phyloP scores from a whole-genome alignment of 805 yeast genomes.

The Saturnispora zaruensis region DNA sequence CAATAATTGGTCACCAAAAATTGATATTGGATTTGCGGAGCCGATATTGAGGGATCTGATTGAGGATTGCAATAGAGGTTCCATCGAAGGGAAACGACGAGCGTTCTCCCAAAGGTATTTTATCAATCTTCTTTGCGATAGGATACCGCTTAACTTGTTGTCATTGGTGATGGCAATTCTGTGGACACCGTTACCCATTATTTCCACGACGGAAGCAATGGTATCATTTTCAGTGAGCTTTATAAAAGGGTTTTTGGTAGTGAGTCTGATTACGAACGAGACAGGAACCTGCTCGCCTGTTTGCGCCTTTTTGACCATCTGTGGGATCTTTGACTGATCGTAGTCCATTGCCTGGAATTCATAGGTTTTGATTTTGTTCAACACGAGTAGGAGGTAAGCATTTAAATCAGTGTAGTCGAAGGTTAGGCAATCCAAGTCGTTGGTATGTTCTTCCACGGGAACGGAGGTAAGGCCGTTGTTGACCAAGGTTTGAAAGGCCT shows the following conservation, averaged over 20 bases:
- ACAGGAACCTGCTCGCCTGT: constrained; percentile 89
- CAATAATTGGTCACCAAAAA: constrained; percentile 78
- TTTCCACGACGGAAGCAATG: constrained; percentile 68
- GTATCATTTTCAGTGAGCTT: constrained; percentile 64
- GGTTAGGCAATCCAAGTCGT: constrained; percentile 64
- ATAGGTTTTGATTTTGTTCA: constrained; percentile 51
- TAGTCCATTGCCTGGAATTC: constrained; percentile 30
- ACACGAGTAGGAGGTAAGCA: constrained; percentile 72
- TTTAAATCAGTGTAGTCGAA: constrained; percentile 91
- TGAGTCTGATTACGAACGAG: constrained; percentile 71
- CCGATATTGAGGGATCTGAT: constrained; percentile 74
- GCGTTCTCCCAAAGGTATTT: constrained; percentile 90
- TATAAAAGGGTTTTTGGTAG: constrained; percentile 83
- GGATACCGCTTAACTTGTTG: constrained; percentile 64
- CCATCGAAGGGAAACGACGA: constrained; percentile 73
- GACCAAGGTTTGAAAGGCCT: constrained; percentile 74
- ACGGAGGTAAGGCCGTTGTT: constrained; percentile 72
- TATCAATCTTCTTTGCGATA: constrained; percentile 84
- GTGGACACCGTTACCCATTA: constrained; percentile 92
- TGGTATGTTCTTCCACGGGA: constrained; percentile 57
- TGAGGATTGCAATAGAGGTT: constrained; percentile 59
- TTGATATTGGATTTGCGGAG: constrained; percentile 58
- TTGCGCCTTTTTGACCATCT: constrained; percentile 54
- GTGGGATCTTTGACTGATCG: constrained; percentile 33
- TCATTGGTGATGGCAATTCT: constrained; percentile 66